phyloP scores from a whole-genome alignment of 2,329 filamentous ascomycete genomes.

The Alternaria arbusti region DNA sequence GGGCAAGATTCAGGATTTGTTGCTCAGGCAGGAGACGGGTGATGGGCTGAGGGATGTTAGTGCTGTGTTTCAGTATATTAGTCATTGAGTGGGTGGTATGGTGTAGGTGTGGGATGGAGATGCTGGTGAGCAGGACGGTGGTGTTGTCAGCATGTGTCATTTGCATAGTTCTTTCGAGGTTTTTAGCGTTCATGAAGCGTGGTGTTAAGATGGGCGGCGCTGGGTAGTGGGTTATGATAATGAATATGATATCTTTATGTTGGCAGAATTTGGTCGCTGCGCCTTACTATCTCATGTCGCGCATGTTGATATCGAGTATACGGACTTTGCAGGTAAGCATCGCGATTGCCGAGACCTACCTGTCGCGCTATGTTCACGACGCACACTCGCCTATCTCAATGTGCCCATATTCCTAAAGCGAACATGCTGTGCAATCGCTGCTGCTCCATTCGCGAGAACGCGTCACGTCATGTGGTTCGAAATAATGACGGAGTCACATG shows the following conservation, averaged over 20 bases:
- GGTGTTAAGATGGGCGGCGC: not conserved
- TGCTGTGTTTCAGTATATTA: constrained; percentile 98
- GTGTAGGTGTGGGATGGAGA: not conserved
- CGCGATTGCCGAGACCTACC: not conserved
- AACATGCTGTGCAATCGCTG: not conserved
- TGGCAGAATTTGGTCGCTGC: too few relatives aligned
- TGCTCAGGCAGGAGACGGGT: constrained; percentile 83
- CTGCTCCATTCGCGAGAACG: not conserved
- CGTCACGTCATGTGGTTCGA: not conserved
- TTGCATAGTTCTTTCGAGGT: not conserved
- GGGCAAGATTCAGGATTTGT: constrained; percentile 83
- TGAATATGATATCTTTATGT: not conserved
- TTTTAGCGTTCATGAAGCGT: not conserved
- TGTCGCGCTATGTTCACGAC: not conserved
- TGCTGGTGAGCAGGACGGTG: not conserved
- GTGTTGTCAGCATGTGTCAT: not conserved
- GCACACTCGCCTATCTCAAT: not conserved
- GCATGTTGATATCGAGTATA: not conserved
- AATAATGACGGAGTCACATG: not conserved
- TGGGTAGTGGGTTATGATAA: not conserved
- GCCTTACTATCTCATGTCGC: too few relatives aligned
- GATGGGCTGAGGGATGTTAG: constrained; percentile 75
- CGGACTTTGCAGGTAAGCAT: not conserved
- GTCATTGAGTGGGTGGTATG: constrained; percentile 64
- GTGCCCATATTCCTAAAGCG: not conserved